Percentiles rank a stretch among this genome's conserved stretches.
phyloP scores from a whole-genome alignment of 1,139 yeast genomes.

The Debaryomyces fabryi region DNA sequence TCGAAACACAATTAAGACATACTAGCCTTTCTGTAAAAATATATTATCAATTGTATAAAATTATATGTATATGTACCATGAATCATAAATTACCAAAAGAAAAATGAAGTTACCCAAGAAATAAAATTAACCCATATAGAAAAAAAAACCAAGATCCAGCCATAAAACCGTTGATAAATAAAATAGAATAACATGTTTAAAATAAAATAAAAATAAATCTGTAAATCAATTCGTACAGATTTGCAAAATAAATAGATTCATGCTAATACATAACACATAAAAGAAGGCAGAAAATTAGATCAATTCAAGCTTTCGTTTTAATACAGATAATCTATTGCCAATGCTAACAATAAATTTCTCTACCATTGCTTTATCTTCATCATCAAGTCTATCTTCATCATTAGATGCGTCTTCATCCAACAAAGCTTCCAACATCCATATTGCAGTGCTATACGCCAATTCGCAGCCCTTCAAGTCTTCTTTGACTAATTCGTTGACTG shows the following conservation, averaged over 20 bases:
- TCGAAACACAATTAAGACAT: too few relatives aligned
- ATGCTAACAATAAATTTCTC: slow-evolving; percentile 77
- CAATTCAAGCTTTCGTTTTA: slow-evolving; percentile 47
- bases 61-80: slow-evolving; percentile 2
- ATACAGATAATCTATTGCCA: slow-evolving; percentile 64
- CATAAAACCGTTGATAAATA: background rate
- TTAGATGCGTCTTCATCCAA: slow-evolving; percentile 54
- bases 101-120: slow-evolving; percentile 1
- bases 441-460: slow-evolving; percentile 83
- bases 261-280: background rate
- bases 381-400: slow-evolving; percentile 53
- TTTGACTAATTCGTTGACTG: slow-evolving; percentile 79
- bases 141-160: background rate
- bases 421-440: slow-evolving; percentile 93
- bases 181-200: background rate
- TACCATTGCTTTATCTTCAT: slow-evolving; percentile 72
- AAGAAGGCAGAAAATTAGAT: background rate
- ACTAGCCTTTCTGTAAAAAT: slow-evolving; percentile 2
- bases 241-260: background rate
- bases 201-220: background rate
- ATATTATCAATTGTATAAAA: slow-evolving; percentile 6
- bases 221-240: background rate
- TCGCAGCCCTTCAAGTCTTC: slow-evolving; percentile 82
- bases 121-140: background rate
- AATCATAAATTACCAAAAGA: background rate